A percentile compares a stretch with the other conserved stretches of the same genome.
These are phyloP conservation scores for Neofusicoccum laricinum DNA, from an alignment of 2,329 filamentous ascomycete species.

Conservation along the genomic window DNA sequence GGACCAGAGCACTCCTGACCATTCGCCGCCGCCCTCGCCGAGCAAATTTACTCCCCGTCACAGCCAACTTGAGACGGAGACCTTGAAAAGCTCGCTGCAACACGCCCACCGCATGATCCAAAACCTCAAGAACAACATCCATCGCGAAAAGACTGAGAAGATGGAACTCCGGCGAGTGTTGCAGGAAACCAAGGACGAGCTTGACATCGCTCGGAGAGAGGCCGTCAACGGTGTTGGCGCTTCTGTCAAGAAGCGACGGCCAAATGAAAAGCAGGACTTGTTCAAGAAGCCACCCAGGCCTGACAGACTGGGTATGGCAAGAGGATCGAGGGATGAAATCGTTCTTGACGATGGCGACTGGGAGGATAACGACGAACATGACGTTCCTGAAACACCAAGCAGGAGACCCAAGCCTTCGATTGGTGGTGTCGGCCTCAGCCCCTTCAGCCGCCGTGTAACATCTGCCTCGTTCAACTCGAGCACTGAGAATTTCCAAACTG, in stretches of 20 bases:
- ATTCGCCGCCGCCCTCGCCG: conserved; percentile 86
- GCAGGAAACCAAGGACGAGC: conserved; percentile 89
- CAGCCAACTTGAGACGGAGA: conserved; percentile 90
- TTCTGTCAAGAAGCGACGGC: conserved; percentile 56
- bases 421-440: conserved; percentile 23
- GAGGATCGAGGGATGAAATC: conserved; percentile 64
- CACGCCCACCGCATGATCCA: conserved; percentile 97
- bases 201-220: conserved; percentile 65
- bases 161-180: conserved; percentile 92
- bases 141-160: conserved; percentile 98
- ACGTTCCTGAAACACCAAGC: conserved; percentile 49
- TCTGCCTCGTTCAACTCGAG: conserved; percentile 39
- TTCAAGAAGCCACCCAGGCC: conserved; percentile 78
- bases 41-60: conserved; percentile 89
- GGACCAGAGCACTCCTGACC: conserved; percentile 68
- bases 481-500: conserved; percentile 74
- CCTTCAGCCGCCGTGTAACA: conserved; percentile 26
- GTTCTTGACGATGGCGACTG: conserved; percentile 78
- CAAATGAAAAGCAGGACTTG: conserved; percentile 50
- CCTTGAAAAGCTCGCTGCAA: conserved; percentile 86
- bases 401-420: conserved; percentile 30
- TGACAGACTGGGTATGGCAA: conserved; percentile 62
- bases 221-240: conserved; percentile 46
- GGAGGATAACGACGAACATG: conserved; percentile 73
- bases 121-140: conserved; percentile 88